Evolutionary conservation across 257 asterid species (phyloP).

Genomic region (Solanum peruvianum): DNA sequence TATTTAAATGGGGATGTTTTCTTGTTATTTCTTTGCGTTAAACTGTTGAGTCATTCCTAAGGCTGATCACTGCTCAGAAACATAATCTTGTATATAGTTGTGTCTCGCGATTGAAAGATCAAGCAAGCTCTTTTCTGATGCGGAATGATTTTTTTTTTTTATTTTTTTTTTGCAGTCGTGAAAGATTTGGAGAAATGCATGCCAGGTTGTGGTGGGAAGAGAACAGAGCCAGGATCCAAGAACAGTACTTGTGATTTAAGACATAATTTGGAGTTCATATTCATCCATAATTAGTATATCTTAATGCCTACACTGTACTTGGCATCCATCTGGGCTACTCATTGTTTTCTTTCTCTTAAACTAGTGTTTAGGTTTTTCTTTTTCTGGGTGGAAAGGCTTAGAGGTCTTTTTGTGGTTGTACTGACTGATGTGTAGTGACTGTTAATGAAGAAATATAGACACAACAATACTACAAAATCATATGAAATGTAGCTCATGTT

Average conservation of each 20-base stretch:
- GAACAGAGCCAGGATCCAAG: constrained; percentile 79
- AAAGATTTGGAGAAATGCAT: constrained; percentile 80
- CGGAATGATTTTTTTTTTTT: background rate
- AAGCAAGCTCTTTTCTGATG: background rate
- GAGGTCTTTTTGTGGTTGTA: background rate
- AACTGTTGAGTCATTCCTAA: background rate
- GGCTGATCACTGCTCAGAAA: background rate
- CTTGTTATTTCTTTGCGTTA: background rate
- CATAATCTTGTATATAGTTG: background rate
- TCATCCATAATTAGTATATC: background rate
- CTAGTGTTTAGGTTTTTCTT: background rate
- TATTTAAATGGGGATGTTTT: background rate
- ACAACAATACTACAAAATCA: background rate
- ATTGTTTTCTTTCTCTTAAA: background rate
- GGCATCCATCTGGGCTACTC: background rate
- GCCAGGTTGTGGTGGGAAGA: constrained; percentile 98
- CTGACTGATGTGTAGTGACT: background rate
- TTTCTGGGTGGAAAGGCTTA: background rate
- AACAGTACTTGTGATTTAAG: constrained; percentile 60
- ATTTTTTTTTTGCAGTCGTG: constrained; percentile 58
- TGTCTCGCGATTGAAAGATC: background rate
- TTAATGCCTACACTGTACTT: background rate
- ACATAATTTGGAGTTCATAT: background rate
- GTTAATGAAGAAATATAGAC: background rate
- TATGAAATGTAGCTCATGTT: background rate